Evolutionary conservation across 1,284 basidiomycete species (phyloP).

Genomic region (Cryptococcus sp.): DNA sequence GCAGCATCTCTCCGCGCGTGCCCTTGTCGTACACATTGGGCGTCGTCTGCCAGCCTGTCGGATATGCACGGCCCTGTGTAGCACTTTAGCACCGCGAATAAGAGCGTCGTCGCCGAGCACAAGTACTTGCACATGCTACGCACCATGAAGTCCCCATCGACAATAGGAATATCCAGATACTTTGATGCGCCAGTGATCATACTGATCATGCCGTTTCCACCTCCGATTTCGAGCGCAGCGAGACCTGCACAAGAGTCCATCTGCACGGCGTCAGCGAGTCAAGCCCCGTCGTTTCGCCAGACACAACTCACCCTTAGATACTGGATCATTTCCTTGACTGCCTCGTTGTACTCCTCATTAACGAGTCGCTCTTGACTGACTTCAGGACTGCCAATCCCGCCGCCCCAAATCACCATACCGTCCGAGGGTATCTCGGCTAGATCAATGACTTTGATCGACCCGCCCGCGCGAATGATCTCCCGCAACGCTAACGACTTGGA

Average conservation of each 20-base stretch:
- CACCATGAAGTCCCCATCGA: conserved; percentile 56
- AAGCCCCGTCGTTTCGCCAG: too few species aligned
- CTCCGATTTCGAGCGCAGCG: conserved; percentile 54
- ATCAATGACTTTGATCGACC: conserved; percentile 36
- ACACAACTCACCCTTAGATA: conserved; percentile 19
- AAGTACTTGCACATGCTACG: not conserved
- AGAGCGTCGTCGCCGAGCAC: not conserved
- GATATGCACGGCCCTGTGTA: conserved; percentile 27
- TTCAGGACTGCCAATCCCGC: conserved; percentile 59
- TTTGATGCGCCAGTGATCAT: conserved; percentile 55
- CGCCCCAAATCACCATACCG: conserved; percentile 38
- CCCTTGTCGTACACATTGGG: conserved; percentile 34
- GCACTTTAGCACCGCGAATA: not conserved
- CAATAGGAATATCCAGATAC: conserved; percentile 47
- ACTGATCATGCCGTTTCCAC: conserved; percentile 62
- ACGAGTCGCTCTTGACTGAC: conserved; percentile 43
- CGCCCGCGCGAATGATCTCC: conserved; percentile 37
- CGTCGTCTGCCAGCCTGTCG: conserved; percentile 35
- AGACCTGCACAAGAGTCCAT: conserved; percentile 20
- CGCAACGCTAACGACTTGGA: conserved; percentile 27
- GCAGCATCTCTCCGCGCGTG: conserved; percentile 26
- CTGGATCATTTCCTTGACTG: conserved; percentile 19
- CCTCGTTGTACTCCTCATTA: conserved; percentile 28
- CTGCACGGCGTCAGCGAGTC: conserved; percentile 1
- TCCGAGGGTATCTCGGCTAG: conserved; percentile 19